phyloP scores from a whole-genome alignment of 768 basidiomycete genomes.

The Wakefieldia striispora region DNA sequence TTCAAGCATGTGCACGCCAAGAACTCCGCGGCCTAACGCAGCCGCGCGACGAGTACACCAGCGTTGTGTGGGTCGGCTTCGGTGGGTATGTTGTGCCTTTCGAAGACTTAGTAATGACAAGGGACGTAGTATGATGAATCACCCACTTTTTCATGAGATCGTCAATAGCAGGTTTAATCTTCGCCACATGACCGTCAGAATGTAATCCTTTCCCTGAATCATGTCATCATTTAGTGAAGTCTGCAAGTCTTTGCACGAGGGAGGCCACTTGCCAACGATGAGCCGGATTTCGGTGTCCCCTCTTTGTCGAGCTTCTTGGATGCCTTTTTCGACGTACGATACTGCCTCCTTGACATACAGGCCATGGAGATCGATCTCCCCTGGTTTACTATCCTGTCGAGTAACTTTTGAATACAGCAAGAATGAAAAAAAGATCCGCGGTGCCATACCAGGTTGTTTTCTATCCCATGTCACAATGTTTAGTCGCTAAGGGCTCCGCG shows the following conservation, averaged over 20 bases:
- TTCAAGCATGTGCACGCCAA: no score
- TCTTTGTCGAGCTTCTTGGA: slow-evolving; percentile 60
- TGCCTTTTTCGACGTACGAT: slow-evolving; percentile 63
- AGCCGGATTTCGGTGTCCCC: slow-evolving; percentile 68
- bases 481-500: neutral
- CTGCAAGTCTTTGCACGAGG: neutral
- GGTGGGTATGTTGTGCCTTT: slow-evolving; percentile 69
- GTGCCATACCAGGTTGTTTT: slow-evolving; percentile 66
- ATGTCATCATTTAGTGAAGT: neutral
- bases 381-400: slow-evolving; percentile 59
- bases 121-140: neutral
- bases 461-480: slow-evolving; percentile 33
- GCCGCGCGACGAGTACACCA: slow-evolving; percentile 79
- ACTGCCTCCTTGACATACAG: slow-evolving; percentile 94
- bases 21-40: slow-evolving; percentile 12
- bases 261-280: slow-evolving; percentile 72
- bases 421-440: neutral
- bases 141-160: slow-evolving; percentile 76
- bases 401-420: neutral
- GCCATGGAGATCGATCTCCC: slow-evolving; percentile 88
- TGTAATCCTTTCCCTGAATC: slow-evolving; percentile 81
- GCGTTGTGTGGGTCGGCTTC: slow-evolving; percentile 76
- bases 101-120: neutral
- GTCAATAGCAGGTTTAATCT: slow-evolving; percentile 90
- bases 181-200: slow-evolving; percentile 70